A percentile compares a stretch with the other conserved stretches of the same genome.
Conservation (phyloP, 1,284 basidiomycete genomes). For the Irpex sp. region DNA sequence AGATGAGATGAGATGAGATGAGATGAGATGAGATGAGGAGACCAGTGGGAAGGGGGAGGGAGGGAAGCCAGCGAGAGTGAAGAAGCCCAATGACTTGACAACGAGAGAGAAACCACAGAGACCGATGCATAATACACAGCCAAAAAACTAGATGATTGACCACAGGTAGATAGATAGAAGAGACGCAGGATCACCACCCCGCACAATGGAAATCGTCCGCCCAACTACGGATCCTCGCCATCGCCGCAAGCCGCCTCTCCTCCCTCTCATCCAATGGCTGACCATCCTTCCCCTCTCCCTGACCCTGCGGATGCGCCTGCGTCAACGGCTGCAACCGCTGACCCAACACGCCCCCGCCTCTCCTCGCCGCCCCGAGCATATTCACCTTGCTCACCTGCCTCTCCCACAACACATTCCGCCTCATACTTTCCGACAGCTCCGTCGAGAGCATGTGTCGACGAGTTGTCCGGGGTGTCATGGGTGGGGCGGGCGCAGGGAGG, state of each 20-base stretch:
- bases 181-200: constrained; percentile 45
- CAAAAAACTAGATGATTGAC: too few species aligned
- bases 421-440: constrained; percentile 81
- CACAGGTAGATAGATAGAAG: background rate
- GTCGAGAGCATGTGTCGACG: constrained; percentile 78
- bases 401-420: constrained; percentile 83
- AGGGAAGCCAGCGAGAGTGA: too few species aligned
- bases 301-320: constrained; percentile 20
- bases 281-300: constrained; percentile 23
- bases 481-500: constrained; percentile 59
- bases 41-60: background rate
- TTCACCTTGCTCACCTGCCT: constrained; percentile 60
- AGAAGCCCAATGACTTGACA: too few species aligned
- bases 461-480: constrained; percentile 82
- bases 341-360: constrained; percentile 23
- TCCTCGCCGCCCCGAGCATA: constrained; percentile 32
- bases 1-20: background rate
- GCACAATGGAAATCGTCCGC: constrained; percentile 60
- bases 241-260: constrained; percentile 34
- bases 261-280: constrained; percentile 27
- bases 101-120: background rate
- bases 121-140: background rate
- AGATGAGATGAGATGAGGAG: background rate
- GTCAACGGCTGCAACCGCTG: constrained; percentile 39
- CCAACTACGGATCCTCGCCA: constrained; percentile 63